Evolutionary conservation across 2,329 filamentous ascomycete species (phyloP).

Genomic region (Fusarium scirpi): DNA sequence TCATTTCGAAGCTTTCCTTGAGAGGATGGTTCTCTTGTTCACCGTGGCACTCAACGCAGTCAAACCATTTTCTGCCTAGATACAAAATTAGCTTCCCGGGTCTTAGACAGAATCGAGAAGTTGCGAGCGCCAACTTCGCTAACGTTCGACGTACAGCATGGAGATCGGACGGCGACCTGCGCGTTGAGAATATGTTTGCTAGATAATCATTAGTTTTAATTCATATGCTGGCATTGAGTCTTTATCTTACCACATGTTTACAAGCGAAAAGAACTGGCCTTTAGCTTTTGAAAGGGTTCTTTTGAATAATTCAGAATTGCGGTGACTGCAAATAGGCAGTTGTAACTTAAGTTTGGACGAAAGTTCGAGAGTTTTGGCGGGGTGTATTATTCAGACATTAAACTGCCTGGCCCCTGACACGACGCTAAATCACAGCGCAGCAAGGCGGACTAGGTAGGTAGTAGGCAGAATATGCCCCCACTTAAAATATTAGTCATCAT

Average conservation of each 20-base stretch:
- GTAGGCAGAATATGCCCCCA: too few relatives aligned
- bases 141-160: conserved; percentile 78
- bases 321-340: neutral
- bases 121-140: neutral
- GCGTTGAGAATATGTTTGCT: conserved; percentile 99
- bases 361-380: conserved; percentile 33
- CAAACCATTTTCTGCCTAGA: conserved; percentile 94
- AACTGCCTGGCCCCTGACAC: conserved; percentile 9
- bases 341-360: conserved; percentile 15
- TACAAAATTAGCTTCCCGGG: neutral
- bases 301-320: neutral
- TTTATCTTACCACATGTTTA: conserved; percentile 55
- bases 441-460: neutral
- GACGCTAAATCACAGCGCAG: conserved; percentile 7
- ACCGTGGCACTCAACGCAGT: conserved; percentile 93
- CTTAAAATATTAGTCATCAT: conserved; percentile 31
- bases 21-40: conserved; percentile 85
- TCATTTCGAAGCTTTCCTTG: conserved; percentile 85
- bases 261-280: neutral
- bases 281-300: neutral
- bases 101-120: neutral
- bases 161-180: conserved; percentile 93
- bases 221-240: neutral
- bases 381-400: conserved; percentile 37
- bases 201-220: conserved; percentile 22